Evolutionary conservation across 495 filamentous ascomycete genomes (phyloP).

Genomic region (Pyrenula aspistea): DNA sequence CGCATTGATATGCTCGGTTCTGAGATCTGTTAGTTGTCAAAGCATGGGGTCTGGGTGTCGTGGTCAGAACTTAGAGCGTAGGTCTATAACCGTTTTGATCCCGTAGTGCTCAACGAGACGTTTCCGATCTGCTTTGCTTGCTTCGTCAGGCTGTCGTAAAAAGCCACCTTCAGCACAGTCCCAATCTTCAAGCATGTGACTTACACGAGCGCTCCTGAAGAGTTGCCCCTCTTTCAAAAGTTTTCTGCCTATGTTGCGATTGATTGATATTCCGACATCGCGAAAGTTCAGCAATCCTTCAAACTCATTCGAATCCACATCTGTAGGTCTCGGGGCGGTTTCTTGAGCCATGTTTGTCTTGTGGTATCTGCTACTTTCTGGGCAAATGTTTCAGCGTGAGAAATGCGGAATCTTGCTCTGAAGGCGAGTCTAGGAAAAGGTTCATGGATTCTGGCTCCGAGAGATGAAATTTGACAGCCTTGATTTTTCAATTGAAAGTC

Average conservation of each 20-base stretch:
- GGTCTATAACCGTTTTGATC: slow-evolving; percentile 62
- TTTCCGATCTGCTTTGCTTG: slow-evolving; percentile 48
- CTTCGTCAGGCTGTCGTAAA: slow-evolving; percentile 50
- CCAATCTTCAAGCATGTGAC: no score
- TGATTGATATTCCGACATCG: slow-evolving; percentile 68
- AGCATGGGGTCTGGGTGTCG: neutral
- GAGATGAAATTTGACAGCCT: no score
- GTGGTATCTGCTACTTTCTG: no score
- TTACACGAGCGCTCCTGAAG: slow-evolving; percentile 67
- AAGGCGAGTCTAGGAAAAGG: no score
- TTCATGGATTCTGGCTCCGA: no score
- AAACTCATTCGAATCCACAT: no score
- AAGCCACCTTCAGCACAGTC: no score
- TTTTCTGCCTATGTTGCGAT: slow-evolving; percentile 39
- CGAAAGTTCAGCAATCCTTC: slow-evolving; percentile 71
- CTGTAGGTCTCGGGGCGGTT: no score
- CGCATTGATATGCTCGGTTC: slow-evolving; percentile 62
- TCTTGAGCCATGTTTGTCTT: no score
- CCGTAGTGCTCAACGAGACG: slow-evolving; percentile 48
- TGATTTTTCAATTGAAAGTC: no score
- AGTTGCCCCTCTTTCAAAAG: slow-evolving; percentile 56
- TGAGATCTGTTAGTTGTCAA: slow-evolving; percentile 13
- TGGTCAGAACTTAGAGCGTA: slow-evolving; percentile 54
- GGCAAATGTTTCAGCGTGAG: no score
- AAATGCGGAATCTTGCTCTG: no score